These are phyloP conservation scores for Tetradesmus lagerheimii DNA, from an alignment of 139 green algal species.

Conservation along the genomic window DNA sequence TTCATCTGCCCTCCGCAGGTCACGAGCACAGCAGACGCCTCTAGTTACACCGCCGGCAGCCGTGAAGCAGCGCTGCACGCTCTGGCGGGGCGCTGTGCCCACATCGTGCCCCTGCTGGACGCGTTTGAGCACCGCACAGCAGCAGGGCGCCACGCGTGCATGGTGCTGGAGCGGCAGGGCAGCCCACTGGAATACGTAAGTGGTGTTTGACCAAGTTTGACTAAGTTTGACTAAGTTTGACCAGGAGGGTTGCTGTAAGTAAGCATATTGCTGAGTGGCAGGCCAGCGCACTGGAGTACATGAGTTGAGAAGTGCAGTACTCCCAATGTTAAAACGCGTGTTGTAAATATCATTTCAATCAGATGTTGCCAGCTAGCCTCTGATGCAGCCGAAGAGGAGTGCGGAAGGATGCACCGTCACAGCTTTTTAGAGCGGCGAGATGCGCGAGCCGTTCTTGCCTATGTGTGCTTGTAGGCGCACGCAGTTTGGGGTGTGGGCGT, in stretches of 20 bases:
- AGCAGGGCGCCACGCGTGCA: slow-evolving; percentile 27
- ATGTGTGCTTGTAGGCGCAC: too few species aligned
- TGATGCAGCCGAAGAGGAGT: too few species aligned
- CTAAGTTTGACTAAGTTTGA: not conserved
- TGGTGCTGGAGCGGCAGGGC: slow-evolving; percentile 22
- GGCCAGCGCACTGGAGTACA: not conserved
- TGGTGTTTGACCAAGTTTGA: not conserved
- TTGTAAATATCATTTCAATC: too few species aligned
- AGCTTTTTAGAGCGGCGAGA: too few species aligned
- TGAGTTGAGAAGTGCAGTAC: not conserved
- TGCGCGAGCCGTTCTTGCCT: too few species aligned
- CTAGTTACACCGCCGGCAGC: slow-evolving; percentile 13
- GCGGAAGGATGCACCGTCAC: too few species aligned
- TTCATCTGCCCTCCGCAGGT: too few species aligned
- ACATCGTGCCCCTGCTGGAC: slow-evolving; percentile 39
- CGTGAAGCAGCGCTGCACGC: slow-evolving; percentile 38
- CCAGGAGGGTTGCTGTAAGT: too few species aligned
- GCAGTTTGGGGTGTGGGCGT: too few species aligned
- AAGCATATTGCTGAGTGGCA: not conserved
- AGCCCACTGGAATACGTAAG: not conserved
- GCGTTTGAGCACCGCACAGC: slow-evolving; percentile 40
- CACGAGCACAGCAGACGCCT: too few species aligned
- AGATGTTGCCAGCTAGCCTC: too few species aligned
- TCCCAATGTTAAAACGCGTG: too few species aligned
- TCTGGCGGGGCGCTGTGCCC: not conserved